Base-by-base conservation (phyloP, 345 rosid genomes). In the Psidium guajava region DNA sequence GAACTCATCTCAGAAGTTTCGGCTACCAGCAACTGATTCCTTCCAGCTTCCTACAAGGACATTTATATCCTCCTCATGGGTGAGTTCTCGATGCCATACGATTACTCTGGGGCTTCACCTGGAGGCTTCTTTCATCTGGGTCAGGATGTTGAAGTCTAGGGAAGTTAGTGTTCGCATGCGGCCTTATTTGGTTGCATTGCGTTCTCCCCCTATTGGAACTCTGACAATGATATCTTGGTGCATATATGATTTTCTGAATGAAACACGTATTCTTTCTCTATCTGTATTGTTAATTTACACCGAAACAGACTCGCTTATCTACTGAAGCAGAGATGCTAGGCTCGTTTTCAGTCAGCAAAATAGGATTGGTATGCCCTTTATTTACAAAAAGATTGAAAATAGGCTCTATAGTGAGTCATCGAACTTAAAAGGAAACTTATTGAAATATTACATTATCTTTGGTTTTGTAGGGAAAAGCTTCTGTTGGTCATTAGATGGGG, bases 41-140 rank as follows among this genome's bases (percentile, higher is more conserved):
- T 86, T 92, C 90, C 89, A 84, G 83, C 93, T 95, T 95, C 88
- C 98, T 93, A 54, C 98, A 93, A 86, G 97, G 95, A 87, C 44
- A 93, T 87, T 83, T 91, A 88, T 94, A 94, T 84, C 96, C 97
- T 90, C 86, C 93, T 54, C 95, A 94, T 87, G 98, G 99, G 99
- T 97, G 87, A 93, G 98, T 91, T 87, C 77, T 32, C 6, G 52
- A 55, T 51, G 18, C 59, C 57, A 11, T 22, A 82, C 13, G 20
- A 12, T 69, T 32, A 16, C 32, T 32, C 47, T 32, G 77, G 77
- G 77, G 77, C 47, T 32, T 69, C 47, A 50, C 25, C 53, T 49
- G 56, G 53, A 32, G 32, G 40, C 42, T 27, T 53, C 83, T 27
- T 52, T 53, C 47, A 14, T 82, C 53, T 25, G 53, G 50, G 59